Base-by-base conservation (phyloP, 2,329 filamentous ascomycete genomes). In the Aspergillus nomiae region DNA sequence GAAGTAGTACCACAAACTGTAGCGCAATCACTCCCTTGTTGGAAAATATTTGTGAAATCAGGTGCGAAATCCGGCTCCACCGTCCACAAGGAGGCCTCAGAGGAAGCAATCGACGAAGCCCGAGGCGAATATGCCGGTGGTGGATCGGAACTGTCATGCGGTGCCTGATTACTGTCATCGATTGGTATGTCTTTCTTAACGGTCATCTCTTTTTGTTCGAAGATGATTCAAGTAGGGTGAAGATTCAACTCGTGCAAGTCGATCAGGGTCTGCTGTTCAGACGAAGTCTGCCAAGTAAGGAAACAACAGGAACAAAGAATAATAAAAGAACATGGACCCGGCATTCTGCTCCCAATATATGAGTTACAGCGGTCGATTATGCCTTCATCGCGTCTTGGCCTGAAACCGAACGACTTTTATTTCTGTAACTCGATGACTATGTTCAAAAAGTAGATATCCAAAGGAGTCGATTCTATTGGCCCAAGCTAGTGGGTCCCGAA, bases 361-460 rank as follows among this genome's bases (percentile, higher is more conserved):
- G 7, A 41, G 16, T 7, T 41, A 41, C 19, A n/a, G 19, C 0
- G 6, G 2, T 36, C 16, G 19, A 41, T 16, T 41, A 41, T 9
- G 2, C 38, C 19, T 1, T 10, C 8, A 8, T 41, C 19, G 14
- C 3, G 1, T 19, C 16, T 1, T 10, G 0, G 19, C 1, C 38
- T 41, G 38, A 41, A 41, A n/a, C 38, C 4, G 34, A 41, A 2
- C 8, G 19, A 19, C 38, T 41, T 19, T 19, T 10, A 19, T n/a
- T 41, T 4, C 38, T 19, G 0, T 16, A 41, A 41, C 38, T 41
- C 38, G 19, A 41, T 7, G 19, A 41, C 38, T 41, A 41, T 41
- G n/a, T 41, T 41, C 38, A 10, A 7, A 10, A n/a, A 9, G 19
- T 41, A 41, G 16, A 41, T 41, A 41, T 41, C 16, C 38, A 41